These are phyloP conservation scores for Boletus reticuloceps DNA, from an alignment of 768 basidiomycete species.

Conservation along the genomic window DNA sequence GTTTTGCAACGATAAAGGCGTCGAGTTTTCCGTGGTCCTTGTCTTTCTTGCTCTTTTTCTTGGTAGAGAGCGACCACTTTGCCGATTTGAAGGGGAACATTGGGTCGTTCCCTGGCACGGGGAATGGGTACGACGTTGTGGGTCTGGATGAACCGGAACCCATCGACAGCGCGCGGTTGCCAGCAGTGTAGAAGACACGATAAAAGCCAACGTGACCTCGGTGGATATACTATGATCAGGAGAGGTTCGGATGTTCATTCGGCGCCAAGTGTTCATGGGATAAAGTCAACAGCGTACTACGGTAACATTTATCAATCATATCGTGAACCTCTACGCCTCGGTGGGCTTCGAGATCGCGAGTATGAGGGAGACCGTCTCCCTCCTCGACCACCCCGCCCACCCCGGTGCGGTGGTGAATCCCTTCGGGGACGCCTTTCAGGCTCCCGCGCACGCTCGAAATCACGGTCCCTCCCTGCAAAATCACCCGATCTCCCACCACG, in stretches of 20 bases:
- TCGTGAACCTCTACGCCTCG: constrained; percentile 33
- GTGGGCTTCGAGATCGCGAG: constrained; percentile 43
- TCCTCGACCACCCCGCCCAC: constrained; percentile 42
- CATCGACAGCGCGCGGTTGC: constrained; percentile 10
- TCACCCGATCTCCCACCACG: constrained; percentile 38
- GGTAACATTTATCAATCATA: constrained; percentile 26
- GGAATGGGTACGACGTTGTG: constrained; percentile 9
- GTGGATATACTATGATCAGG: not conserved
- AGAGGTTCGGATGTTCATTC: too few species aligned
- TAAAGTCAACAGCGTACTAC: not conserved
- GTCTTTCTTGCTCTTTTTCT: constrained; percentile 17
- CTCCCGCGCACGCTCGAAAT: constrained; percentile 37
- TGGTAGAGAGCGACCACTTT: constrained; percentile 19
- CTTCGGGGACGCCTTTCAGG: constrained; percentile 51
- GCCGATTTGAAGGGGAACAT: constrained; percentile 1
- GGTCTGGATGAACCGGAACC: constrained; percentile 24
- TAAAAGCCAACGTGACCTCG: not conserved
- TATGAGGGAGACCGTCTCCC: constrained; percentile 38
- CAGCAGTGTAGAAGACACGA: too few species aligned
- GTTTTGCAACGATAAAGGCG: constrained; percentile 15
- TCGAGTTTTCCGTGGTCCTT: constrained; percentile 19
- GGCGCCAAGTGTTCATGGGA: too few species aligned
- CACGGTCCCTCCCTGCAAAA: constrained; percentile 35
- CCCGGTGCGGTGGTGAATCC: constrained; percentile 47
- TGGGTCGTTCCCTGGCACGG: constrained; percentile 10